Base-by-base conservation (phyloP, 75 land plant genomes). In the Adiantum capillusveneris region DNA sequence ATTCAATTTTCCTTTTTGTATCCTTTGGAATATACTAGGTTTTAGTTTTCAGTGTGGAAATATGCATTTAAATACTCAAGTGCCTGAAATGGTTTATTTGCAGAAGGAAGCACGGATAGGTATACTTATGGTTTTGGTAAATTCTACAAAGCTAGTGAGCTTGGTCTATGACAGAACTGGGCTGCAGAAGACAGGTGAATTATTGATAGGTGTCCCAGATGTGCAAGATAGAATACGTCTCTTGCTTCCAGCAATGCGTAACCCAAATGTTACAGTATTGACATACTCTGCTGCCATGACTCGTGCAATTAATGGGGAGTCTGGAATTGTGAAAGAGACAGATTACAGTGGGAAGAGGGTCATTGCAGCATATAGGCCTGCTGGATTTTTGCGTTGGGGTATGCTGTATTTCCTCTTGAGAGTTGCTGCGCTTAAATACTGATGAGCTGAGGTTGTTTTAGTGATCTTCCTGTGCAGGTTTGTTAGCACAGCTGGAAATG, bases 311-410 rank as follows among this genome's bases (percentile, higher is more conserved):
- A 29, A 63, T 34, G 18, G 25, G 52, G 39, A 19, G 25, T 44
- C 56, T 57, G 73, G 73, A 9, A 63, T 65, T 43, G 14, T 22
- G 16, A 36, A 53, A 20, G 68, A 70, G 51, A 25, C 18, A 24
- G 67, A 70, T 48, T 70, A 70, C 34, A 44, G 67, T 29, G 73
- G 73, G 24, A 31, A 19, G 13, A 52, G 29, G 65, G 73, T 70
- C 26, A 70, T 70, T 39, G 66, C 49, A 25, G 73, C 73, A 21
- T 70, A 63, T 31, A 56, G 58, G 13, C 73, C 73, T 63, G 67
- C 63, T 67, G 73, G 60, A 28, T 70, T 63, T 31, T 31, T 27
- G 26, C 56, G 57, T 30, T 70, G 73, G 73, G 73, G 73, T 70
- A 27, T 53, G 49, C 21, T n/a, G 5, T 17, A 34, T 34, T 34